phyloP scores from a whole-genome alignment of 805 yeast species.

The Wickerhamomyces rabaulensis region DNA sequence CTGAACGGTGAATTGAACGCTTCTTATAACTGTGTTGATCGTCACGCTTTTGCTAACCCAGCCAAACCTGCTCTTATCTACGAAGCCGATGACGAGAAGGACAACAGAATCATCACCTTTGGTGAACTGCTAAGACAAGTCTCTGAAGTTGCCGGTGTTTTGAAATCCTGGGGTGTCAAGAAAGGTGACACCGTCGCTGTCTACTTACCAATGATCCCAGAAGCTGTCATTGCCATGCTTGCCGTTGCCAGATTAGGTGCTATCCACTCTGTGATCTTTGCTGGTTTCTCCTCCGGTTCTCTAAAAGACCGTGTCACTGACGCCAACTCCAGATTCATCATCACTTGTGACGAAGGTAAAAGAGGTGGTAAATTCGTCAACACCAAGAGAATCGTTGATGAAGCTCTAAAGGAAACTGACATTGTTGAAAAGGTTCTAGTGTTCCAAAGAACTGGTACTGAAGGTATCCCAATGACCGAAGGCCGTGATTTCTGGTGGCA shows the following conservation, averaged over 20 bases:
- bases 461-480: conserved; percentile 61
- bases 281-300: conserved; percentile 94
- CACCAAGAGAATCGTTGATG: conserved; percentile 93
- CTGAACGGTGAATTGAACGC: conserved; percentile 92
- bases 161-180: conserved; percentile 77
- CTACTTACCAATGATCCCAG: conserved; percentile 96
- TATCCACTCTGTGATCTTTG: conserved; percentile 91
- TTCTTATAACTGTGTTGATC: conserved; percentile 87
- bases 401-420: conserved; percentile 73
- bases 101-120: conserved; percentile 71
- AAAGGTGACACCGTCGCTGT: conserved; percentile 97
- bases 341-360: conserved; percentile 92
- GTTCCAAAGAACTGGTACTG: conserved; percentile 79
- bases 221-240: conserved; percentile 88
- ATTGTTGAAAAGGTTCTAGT: conserved; percentile 79
- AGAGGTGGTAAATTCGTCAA: conserved; percentile 93
- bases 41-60: conserved; percentile 88
- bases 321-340: conserved; percentile 79
- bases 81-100: conserved; percentile 88
- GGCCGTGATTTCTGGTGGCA: conserved; percentile 97
- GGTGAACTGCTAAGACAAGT: conserved; percentile 84
- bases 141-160: conserved; percentile 78
- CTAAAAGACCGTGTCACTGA: conserved; percentile 85
- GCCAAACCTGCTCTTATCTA: conserved; percentile 79
- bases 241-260: conserved; percentile 96